phyloP scores from a whole-genome alignment of 1,284 basidiomycete genomes.

The Heterobasidion parviporum region DNA sequence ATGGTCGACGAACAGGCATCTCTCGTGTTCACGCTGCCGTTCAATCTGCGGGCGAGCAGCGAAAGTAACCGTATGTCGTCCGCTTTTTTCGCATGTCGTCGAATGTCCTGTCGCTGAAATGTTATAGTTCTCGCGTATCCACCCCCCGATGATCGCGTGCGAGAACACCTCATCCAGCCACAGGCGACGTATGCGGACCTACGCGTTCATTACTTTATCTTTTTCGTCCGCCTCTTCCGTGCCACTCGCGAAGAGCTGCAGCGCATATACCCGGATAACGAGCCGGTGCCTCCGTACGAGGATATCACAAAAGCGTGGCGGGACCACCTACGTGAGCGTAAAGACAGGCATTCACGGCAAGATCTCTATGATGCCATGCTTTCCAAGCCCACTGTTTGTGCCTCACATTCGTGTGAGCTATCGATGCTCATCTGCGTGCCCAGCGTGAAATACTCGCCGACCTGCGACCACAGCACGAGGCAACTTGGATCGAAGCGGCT shows the following conservation, averaged over 20 bases:
- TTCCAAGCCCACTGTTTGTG: neutral
- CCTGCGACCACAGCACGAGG: neutral
- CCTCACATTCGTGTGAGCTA: neutral
- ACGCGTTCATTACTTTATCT: neutral
- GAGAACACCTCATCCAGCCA: neutral
- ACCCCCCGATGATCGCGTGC: neutral
- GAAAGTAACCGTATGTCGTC: neutral
- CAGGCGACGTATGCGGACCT: neutral
- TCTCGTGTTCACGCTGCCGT: conserved; percentile 4
- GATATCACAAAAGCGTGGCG: neutral
- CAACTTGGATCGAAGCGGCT: neutral
- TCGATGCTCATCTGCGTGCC: neutral
- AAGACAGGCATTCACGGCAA: neutral
- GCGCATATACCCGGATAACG: neutral
- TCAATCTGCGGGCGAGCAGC: neutral
- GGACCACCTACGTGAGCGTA: neutral
- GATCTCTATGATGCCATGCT: neutral
- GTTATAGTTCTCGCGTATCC: neutral
- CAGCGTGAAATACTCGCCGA: neutral
- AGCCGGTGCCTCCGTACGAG: neutral
- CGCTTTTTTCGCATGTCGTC: neutral
- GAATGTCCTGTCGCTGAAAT: neutral
- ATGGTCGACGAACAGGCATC: conserved; percentile 2
- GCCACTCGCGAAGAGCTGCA: neutral
- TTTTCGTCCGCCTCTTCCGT: neutral